phyloP scores from a whole-genome alignment of 306 rosid genomes.

The Comarum palustre region DNA sequence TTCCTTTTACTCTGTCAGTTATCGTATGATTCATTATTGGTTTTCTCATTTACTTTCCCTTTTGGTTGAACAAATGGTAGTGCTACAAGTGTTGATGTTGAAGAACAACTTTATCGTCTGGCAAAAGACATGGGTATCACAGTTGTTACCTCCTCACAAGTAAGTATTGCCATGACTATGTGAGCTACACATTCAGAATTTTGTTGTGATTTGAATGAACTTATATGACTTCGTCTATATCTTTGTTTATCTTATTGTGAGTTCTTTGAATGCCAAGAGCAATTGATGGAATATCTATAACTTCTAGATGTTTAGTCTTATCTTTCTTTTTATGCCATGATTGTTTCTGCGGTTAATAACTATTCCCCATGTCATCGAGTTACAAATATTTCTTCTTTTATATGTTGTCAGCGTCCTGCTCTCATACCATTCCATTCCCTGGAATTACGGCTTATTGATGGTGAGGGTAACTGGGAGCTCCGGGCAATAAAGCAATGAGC shows the following conservation, averaged over 20 bases:
- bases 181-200: neutral
- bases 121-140: constrained; percentile 85
- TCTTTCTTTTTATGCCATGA: neutral
- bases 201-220: neutral
- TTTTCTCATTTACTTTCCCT: constrained; percentile 4
- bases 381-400: constrained; percentile 9
- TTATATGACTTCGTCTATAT: neutral
- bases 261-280: neutral
- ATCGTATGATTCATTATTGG: constrained; percentile 6
- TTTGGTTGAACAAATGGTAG: constrained; percentile 42
- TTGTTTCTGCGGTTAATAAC: neutral
- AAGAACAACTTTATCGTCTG: constrained; percentile 86
- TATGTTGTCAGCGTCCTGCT: constrained; percentile 79
- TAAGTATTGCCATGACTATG: constrained; percentile 33
- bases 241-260: neutral
- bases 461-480: constrained; percentile 98
- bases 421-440: constrained; percentile 76
- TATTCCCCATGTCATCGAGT: neutral
- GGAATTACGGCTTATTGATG: constrained; percentile 89
- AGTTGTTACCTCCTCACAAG: constrained; percentile 92
- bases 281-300: neutral
- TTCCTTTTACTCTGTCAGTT: neutral
- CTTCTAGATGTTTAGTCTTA: neutral
- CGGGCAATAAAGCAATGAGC: constrained; percentile 60
- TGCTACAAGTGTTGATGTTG: constrained; percentile 96